These are phyloP conservation scores for Asterophora parasitica DNA, from an alignment of 768 basidiomycete genomes.

Conservation along the genomic window DNA sequence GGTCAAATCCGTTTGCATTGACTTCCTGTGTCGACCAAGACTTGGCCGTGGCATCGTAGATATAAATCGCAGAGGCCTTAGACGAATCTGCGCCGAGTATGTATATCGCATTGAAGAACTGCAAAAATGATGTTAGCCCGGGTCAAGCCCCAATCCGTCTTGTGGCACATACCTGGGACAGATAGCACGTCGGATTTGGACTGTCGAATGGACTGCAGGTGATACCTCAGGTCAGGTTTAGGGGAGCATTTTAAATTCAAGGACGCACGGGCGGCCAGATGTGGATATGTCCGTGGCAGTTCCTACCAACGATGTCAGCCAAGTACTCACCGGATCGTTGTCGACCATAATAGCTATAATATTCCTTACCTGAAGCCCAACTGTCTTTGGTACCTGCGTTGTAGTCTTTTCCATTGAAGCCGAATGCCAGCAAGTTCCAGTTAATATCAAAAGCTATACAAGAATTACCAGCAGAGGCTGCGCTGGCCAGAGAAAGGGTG, in stretches of 20 bases:
- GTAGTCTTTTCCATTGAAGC: slow-evolving; percentile 80
- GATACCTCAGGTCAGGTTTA: neutral
- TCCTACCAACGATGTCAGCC: slow-evolving; percentile 28
- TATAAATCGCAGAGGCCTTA: slow-evolving; percentile 67
- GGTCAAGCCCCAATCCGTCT: neutral
- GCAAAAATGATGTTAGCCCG: slow-evolving; percentile 4
- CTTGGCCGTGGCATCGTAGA: slow-evolving; percentile 69
- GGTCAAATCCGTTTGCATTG: slow-evolving; percentile 52
- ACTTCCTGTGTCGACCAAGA: slow-evolving; percentile 77
- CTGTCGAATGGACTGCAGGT: slow-evolving; percentile 58
- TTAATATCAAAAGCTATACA: slow-evolving; percentile 77
- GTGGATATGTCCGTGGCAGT: slow-evolving; percentile 65
- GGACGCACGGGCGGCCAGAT: slow-evolving; percentile 69
- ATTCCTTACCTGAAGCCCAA: slow-evolving; percentile 56
- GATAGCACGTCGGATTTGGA: slow-evolving; percentile 62
- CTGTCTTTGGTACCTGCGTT: slow-evolving; percentile 65
- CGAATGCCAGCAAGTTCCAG: slow-evolving; percentile 87
- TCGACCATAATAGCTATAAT: neutral
- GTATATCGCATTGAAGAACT: slow-evolving; percentile 86
- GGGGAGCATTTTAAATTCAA: neutral
- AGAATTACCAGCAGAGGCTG: slow-evolving; percentile 18
- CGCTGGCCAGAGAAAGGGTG: slow-evolving; percentile 17
- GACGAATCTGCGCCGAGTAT: slow-evolving; percentile 72
- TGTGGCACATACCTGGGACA: slow-evolving; percentile 48
- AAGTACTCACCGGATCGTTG: neutral